These are phyloP conservation scores for Alloascoidea hylecoeti DNA, from an alignment of 805 yeast species.

Conservation along the genomic window DNA sequence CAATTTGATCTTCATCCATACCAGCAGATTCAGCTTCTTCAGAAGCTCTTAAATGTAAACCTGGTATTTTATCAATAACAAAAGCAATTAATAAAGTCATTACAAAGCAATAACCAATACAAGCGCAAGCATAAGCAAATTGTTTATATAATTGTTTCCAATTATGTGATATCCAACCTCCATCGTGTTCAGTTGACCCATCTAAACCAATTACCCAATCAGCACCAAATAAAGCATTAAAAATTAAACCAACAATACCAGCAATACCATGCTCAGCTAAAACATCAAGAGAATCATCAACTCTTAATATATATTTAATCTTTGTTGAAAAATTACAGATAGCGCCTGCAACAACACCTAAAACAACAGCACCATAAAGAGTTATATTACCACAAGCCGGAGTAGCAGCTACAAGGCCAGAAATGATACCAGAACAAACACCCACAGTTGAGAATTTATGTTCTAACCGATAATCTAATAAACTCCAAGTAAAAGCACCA, in stretches of 20 bases:
- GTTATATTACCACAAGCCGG: slow-evolving; percentile 90
- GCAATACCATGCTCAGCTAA: slow-evolving; percentile 99
- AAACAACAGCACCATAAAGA: slow-evolving; percentile 76
- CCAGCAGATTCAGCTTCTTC: slow-evolving; percentile 84
- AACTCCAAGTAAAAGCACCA: slow-evolving; percentile 87
- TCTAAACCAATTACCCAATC: slow-evolving; percentile 88
- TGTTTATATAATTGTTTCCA: slow-evolving; percentile 88
- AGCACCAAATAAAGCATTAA: slow-evolving; percentile 84
- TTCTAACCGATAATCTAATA: slow-evolving; percentile 79
- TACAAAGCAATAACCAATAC: slow-evolving; percentile 57
- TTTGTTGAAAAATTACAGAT: slow-evolving; percentile 87
- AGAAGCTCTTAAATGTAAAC: slow-evolving; percentile 62
- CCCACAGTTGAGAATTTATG: slow-evolving; percentile 92
- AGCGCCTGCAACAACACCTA: slow-evolving; percentile 70
- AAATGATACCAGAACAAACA: slow-evolving; percentile 86
- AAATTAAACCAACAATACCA: slow-evolving; percentile 77
- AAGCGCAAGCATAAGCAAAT: slow-evolving; percentile 68
- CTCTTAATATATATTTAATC: slow-evolving; percentile 62
- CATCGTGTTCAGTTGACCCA: slow-evolving; percentile 64
- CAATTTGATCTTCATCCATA: slow-evolving; percentile 92
- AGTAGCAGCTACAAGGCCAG: slow-evolving; percentile 95
- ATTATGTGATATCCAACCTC: slow-evolving; percentile 89
- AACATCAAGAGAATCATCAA: slow-evolving; percentile 90
- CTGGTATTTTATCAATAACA: slow-evolving; percentile 67
- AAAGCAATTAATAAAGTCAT: slow-evolving; percentile 70